A percentile compares a stretch with the other conserved stretches of the same genome.
Conservation (phyloP, 2,329 filamentous ascomycete species). For the Trichothecium sympodiale region DNA sequence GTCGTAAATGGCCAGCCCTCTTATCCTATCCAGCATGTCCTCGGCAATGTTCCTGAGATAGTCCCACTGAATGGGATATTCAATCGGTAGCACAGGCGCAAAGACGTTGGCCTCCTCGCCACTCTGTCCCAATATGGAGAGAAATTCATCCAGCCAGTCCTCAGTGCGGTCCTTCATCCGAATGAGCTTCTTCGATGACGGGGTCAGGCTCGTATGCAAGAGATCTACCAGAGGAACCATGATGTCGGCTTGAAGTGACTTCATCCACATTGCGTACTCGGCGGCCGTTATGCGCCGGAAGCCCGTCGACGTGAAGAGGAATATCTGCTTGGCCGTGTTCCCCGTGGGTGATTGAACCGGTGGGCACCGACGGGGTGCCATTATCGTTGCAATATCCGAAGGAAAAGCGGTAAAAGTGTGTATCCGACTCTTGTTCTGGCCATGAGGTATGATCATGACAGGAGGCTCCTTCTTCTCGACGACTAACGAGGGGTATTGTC, state of each 20-base stretch:
- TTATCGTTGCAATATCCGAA: conserved; percentile 51
- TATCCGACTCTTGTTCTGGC: conserved; percentile 40
- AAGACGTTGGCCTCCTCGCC: conserved; percentile 33
- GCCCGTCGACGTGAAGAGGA: conserved; percentile 77
- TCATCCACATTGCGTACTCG: conserved; percentile 56
- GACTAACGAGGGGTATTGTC: conserved; percentile 36
- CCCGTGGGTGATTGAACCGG: conserved; percentile 60
- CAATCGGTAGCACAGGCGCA: conserved; percentile 63
- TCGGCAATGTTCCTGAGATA: conserved; percentile 65
- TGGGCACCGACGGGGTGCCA: conserved; percentile 69
- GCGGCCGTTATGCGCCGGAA: conserved; percentile 60
- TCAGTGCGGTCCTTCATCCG: conserved; percentile 84
- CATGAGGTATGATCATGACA: conserved; percentile 29
- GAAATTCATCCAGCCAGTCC: conserved; percentile 63
- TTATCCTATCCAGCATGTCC: too few relatives aligned
- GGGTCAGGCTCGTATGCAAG: conserved; percentile 30
- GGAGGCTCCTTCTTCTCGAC: conserved; percentile 42
- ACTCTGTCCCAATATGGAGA: conserved; percentile 24
- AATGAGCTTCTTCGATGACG: conserved; percentile 60
- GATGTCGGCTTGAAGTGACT: conserved; percentile 67
- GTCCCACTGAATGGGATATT: conserved; percentile 63
- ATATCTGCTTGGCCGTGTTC: conserved; percentile 60
- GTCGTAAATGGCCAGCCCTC: conserved; percentile 69
- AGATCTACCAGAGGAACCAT: conserved; percentile 70
- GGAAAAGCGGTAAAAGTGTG: conserved; percentile 69